Evolutionary conservation across 805 yeast genomes (phyloP).

Genomic region (Naumovozyma baii): DNA sequence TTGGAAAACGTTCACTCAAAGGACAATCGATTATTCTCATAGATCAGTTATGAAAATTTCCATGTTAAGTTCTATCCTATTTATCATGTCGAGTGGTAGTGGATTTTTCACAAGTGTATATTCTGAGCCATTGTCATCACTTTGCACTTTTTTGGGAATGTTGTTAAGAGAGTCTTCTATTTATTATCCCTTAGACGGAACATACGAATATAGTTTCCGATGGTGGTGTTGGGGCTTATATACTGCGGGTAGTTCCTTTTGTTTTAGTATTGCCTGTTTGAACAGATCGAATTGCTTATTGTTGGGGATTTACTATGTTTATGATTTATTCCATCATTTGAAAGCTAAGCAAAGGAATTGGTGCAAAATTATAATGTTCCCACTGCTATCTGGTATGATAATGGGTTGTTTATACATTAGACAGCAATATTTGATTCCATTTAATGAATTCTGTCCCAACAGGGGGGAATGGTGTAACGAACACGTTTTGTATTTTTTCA

Average conservation of each 20-base stretch:
- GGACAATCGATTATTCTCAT: conserved; percentile 1
- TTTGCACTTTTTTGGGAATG: conserved; percentile 49
- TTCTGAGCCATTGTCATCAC: conserved; percentile 64
- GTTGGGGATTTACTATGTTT: conserved; percentile 56
- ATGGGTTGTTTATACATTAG: conserved; percentile 39
- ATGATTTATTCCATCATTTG: conserved; percentile 38
- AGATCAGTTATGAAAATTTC: conserved; percentile 23
- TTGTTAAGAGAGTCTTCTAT: conserved; percentile 36
- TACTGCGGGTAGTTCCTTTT: conserved; percentile 17
- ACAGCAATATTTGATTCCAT: conserved; percentile 44
- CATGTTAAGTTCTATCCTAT: conserved; percentile 35
- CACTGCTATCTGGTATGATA: conserved; percentile 48
- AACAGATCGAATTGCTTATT: conserved; percentile 71
- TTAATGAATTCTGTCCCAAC: conserved; percentile 51
- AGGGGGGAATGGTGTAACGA: conserved; percentile 71
- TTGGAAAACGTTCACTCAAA: conserved; percentile 17
- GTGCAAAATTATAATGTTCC: conserved; percentile 13
- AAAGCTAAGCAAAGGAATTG: background rate
- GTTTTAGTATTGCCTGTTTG: conserved; percentile 48
- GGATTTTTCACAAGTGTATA: conserved; percentile 66
- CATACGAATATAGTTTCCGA: conserved; percentile 7
- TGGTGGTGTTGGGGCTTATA: conserved; percentile 13
- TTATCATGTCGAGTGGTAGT: conserved; percentile 67
- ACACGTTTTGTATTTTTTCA: conserved; percentile 29
- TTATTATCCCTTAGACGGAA: background rate